Base-by-base conservation (phyloP, 306 rosid genomes). In the Hippophae gyantsensis region DNA sequence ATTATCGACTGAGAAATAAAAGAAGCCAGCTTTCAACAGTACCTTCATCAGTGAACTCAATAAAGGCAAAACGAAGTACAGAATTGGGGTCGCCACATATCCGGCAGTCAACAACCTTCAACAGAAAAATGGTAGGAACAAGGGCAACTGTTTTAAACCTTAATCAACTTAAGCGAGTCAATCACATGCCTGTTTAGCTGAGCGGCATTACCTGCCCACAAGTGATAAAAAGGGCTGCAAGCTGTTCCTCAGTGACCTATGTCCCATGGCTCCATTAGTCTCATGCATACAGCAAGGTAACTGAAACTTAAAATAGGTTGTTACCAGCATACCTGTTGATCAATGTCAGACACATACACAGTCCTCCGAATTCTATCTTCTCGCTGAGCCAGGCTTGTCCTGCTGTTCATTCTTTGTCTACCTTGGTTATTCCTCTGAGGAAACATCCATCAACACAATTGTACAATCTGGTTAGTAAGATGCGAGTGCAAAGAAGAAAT, bases 81-180 rank as follows among this genome's bases (percentile, higher is more conserved):
- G 80, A 76, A 32, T 76, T 76, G 2, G 80, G 80, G 52, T 76
- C 80, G 32, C 80, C 80, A 12, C 80, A 76, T 26, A 76, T 76
- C 32, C 80, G 76, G 63, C 80, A 76, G 54, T 76, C 80, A 62
- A 76, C 73, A 58, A 76, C 80, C 80, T 76, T 62, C 49, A 61
- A 13, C 11, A 38, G 45, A 4, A 12, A 18, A 65, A 50, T 18
- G 25, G 42, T 6, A 42, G 8, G 10, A n/a, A 14, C 7, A 62
- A 38, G 55, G 10, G 58, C 1, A 48, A 62, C 38, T 3, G 11
- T n/a, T 9, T 13, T 27, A 49, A 48, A 38, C 6, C 42, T n/a
- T 3, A 45, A 44, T 10, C 38, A 32, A 32, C 38, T 32, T 59
- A 6, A 23, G 46, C 6, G 6, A 53, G 41, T 27, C 57, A 14